Evolutionary conservation across 495 filamentous ascomycete species (phyloP), one percentile per base, ranked within the genome.

Genomic region (Aspergillus nidulans): DNA sequence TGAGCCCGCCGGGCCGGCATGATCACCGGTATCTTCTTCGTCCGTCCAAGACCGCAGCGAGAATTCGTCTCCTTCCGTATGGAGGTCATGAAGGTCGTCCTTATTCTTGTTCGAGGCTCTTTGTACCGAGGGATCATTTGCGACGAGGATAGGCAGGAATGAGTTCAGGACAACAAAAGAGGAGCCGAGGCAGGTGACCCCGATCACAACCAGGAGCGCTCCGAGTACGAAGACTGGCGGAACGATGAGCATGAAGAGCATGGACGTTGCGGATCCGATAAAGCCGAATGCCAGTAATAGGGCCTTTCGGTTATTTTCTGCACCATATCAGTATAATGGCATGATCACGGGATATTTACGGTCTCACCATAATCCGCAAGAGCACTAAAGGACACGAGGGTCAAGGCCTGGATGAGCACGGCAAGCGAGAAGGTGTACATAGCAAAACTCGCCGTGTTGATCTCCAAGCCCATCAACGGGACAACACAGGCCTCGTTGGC

Each of bases 211-310:
- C 58, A 94, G 73, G 4, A 95, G 53, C 0, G 88, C 83, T 28
- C 85, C 90, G 25, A 96, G 75, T 6, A 94, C 59, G 61, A 90
- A 95, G 4, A 87, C 72, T 3, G 79, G 72, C 4, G 88, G 82
- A 3, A 79, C 79, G 45, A 95, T 78, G 41, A 89, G 81, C 28
- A 95, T 77, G 65, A 95, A 96, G 3, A 87, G 75, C 90, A 96
- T 96, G 38, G 87, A 91, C 32, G 82, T 81, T 12, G 81, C 71
- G 49, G 88, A 84, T 7, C 91, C 91, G n/a, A 82, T 69, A 69
- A 90, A 87, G 25, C 86, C 91, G 62, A 95, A 95, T 1, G 69
- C 69, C 12, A 96, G 72, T 7, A 96, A 77, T 3, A 96, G 77
- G 13, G 82, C 84, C 70, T 95, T 96, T 50, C 77, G 65, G 59